phyloP scores from a whole-genome alignment of 768 basidiomycete genomes.

The Pleurotus salmoneostramineus region DNA sequence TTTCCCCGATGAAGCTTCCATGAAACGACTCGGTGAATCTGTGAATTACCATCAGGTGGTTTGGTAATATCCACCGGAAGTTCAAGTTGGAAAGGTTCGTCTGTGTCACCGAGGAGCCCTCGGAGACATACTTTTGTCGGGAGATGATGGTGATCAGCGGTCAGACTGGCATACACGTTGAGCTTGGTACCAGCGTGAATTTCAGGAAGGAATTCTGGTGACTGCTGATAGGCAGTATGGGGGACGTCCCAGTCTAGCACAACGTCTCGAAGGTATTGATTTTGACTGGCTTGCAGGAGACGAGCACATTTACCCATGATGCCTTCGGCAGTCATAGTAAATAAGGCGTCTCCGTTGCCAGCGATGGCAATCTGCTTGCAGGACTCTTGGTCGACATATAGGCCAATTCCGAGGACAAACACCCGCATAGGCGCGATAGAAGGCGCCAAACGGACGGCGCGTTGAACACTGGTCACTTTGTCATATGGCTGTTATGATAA shows the following conservation, averaged over 20 bases:
- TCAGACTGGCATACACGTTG: conserved; percentile 25
- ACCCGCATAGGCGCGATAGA: conserved; percentile 36
- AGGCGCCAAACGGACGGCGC: conserved; percentile 27
- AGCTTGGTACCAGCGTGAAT: conserved; percentile 31
- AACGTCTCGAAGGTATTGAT: conserved; percentile 39
- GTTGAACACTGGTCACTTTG: conserved; percentile 19
- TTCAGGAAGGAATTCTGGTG: conserved; percentile 24
- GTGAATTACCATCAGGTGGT: no score
- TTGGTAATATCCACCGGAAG: not conserved
- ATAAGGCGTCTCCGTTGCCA: conserved; percentile 47
- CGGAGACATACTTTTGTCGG: not conserved
- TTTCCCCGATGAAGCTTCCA: no score
- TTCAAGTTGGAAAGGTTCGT: not conserved
- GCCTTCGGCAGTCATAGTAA: conserved; percentile 39
- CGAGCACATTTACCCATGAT: conserved; percentile 45
- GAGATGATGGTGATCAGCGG: not conserved
- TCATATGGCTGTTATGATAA: conserved; percentile 16
- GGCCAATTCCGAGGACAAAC: conserved; percentile 58
- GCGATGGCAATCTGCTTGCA: conserved; percentile 48
- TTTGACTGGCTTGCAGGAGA: conserved; percentile 47
- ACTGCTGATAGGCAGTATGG: conserved; percentile 27
- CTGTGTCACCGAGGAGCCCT: not conserved
- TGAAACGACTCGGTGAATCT: no score
- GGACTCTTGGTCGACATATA: conserved; percentile 38
- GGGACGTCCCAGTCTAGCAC: conserved; percentile 46